Base-by-base conservation (phyloP, 495 filamentous ascomycete genomes). In the Aspergillus funiculosus region DNA sequence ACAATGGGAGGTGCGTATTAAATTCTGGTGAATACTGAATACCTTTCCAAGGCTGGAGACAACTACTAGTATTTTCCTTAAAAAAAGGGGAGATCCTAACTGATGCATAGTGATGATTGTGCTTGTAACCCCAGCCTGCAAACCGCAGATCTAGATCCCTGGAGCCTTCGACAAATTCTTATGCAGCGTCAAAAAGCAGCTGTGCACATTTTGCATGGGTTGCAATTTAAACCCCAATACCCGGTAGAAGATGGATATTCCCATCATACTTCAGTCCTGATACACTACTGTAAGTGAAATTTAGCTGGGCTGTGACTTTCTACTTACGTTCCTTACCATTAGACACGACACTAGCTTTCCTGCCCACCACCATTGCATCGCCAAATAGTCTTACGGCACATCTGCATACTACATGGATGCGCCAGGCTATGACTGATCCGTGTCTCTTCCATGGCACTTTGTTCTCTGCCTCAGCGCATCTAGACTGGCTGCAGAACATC, bases 361-460 rank as follows among this genome's bases (percentile, higher is more conserved):
- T 25, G 1, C 36, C 36, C 13, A n/a, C 11, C 7, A 22, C 4
- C 1, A 6, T 24, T 5, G 14, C 19, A 13, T 1, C 7, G 14
- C 36, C 5, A 25, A 26, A 38, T 9, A 46, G 43, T 25, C 32
- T 46, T 3, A 34, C 43, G 13, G 4, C 6, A 5, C 30, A 37
- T 10, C 32, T 46, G 3, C 43, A 34, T 14, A 37, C 30, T 7
- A 3, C 6, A 7, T 46, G 43, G 43, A 36, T 46, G 28, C 19
- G 17, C 13, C 43, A 18, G 1, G 43, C 43, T 0, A 25, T 46
- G 18, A 6, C 31, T 18, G 43, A 46, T 38, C 30, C 43, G 4
- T 46, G 43, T 24, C 14, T 46, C 5, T 46, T 46, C 20, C 30
- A 37, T 24, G 31, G 19, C 5, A 37, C 31, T 2, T 22, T 46